Evolutionary conservation across 768 basidiomycete genomes (phyloP).

Genomic region (Leccinellum luteum): DNA sequence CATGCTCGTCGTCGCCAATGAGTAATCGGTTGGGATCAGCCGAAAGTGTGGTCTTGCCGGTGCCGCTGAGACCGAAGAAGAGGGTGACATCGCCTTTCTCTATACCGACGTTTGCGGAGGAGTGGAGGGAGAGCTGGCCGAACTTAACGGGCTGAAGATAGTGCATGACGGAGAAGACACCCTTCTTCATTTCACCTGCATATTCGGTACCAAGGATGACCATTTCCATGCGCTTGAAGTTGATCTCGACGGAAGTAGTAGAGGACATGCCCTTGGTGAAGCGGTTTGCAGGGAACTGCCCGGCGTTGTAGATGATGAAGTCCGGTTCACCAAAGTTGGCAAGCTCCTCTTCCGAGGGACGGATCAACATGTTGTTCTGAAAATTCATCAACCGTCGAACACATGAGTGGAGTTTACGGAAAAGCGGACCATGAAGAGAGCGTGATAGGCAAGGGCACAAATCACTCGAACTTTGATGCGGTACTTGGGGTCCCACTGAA

Average conservation of each 20-base stretch:
- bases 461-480: constrained; percentile 99
- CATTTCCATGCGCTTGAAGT: constrained; percentile 99
- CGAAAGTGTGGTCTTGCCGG: constrained; percentile 97
- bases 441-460: constrained; percentile 97
- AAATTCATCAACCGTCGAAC: constrained; percentile 1
- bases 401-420: constrained; percentile 7
- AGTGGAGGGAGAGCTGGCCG: constrained; percentile 95
- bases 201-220: constrained; percentile 99
- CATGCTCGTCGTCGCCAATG: constrained; percentile 99
- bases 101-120: constrained; percentile 93
- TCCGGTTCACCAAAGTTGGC: constrained; percentile 95
- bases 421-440: constrained; percentile 87
- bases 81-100: constrained; percentile 90
- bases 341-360: constrained; percentile 93
- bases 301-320: constrained; percentile 99
- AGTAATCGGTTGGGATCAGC: constrained; percentile 92
- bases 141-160: constrained; percentile 99
- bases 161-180: constrained; percentile 99
- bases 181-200: constrained; percentile 99
- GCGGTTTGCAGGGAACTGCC: constrained; percentile 99
- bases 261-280: constrained; percentile 99
- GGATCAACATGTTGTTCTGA: constrained; percentile 99
- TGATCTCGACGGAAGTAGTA: constrained; percentile 97
- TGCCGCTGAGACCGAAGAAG: constrained; percentile 98
- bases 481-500: constrained; percentile 96